Base-by-base conservation (phyloP, 1,139 yeast genomes). In the Chernovozyma sophiae-reginae region DNA sequence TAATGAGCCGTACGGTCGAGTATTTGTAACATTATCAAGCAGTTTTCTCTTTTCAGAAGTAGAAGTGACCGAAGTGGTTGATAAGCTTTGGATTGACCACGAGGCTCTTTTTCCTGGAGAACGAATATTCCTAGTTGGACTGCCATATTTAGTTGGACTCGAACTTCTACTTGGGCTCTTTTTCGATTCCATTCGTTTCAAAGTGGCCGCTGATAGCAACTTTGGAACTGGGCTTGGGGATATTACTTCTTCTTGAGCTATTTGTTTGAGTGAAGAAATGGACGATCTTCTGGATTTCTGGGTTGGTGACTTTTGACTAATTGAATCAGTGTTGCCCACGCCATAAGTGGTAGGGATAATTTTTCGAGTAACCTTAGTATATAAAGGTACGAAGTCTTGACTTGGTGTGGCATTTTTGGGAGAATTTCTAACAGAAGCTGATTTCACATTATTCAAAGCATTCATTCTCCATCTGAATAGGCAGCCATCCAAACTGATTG, bases 401-500 rank as follows among this genome's bases (percentile, higher is more conserved):
- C 36, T 20, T 7, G 6, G 10, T 26, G 6, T 26, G 10, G 18
- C 6, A 7, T 26, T 12, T 12, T 13, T 16, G 17, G 29, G 18
- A 6, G 17, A 14, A 26, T 26, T 26, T 11, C 11, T 26, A 6
- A 7, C 29, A 14, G 29, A 13, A 26, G 12, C 12, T 16, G 29
- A 26, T 26, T 26, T 26, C 8, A 12, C 6, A 6, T 26, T 26
- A 6, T 26, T 26, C 17, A 26, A 26, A 13, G 6, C 8, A 26
- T 12, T 26, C 43, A 44, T 2, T 16, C 44, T 50, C 81, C 81
- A 77, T n/a, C 51, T 52, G 39, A 77, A 74, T 35, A 75, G 47
- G 46, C 81, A 75, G 0, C 81, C 81, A 45, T 72, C 79, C 8
- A 58, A 57, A 17, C 79, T 70, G 16, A 74, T 58, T 0, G 79